Evolutionary conservation across 768 basidiomycete species (phyloP).

Genomic region (Tulasnella sp.): DNA sequence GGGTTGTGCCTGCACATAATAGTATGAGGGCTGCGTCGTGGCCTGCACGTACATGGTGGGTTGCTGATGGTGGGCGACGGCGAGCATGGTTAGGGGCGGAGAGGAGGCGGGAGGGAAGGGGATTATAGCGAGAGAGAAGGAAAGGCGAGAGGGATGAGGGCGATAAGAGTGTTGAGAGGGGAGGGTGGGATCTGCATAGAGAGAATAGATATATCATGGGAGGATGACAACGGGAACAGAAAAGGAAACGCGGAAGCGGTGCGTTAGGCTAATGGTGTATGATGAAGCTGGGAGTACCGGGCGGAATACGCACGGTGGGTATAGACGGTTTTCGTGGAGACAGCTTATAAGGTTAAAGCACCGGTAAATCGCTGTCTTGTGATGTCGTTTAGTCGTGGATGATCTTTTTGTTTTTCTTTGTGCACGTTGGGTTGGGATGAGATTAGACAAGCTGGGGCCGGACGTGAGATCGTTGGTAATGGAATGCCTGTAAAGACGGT

Average conservation of each 20-base stretch:
- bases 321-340: too few relatives aligned
- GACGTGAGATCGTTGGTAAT: too few relatives aligned
- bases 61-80: conserved; percentile 9
- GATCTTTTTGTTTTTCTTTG: too few relatives aligned
- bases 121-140: neutral
- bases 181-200: conserved; percentile 2
- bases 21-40: conserved; percentile 1
- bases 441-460: too few relatives aligned
- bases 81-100: neutral
- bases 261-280: too few relatives aligned
- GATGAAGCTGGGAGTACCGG: too few relatives aligned
- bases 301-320: too few relatives aligned
- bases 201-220: neutral
- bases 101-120: neutral
- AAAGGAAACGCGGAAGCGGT: neutral
- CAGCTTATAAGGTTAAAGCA: too few relatives aligned
- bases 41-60: conserved; percentile 2
- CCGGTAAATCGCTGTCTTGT: too few relatives aligned
- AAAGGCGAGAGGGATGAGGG: conserved; percentile 1
- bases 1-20: conserved; percentile 8
- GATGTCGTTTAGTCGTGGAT: too few relatives aligned
- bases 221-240: neutral
- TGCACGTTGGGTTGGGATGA: too few relatives aligned
- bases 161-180: conserved; percentile 2
- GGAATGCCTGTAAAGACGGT: too few relatives aligned